phyloP scores from a whole-genome alignment of 495 filamentous ascomycete genomes.

The Penicillium cosmopolitanum region DNA sequence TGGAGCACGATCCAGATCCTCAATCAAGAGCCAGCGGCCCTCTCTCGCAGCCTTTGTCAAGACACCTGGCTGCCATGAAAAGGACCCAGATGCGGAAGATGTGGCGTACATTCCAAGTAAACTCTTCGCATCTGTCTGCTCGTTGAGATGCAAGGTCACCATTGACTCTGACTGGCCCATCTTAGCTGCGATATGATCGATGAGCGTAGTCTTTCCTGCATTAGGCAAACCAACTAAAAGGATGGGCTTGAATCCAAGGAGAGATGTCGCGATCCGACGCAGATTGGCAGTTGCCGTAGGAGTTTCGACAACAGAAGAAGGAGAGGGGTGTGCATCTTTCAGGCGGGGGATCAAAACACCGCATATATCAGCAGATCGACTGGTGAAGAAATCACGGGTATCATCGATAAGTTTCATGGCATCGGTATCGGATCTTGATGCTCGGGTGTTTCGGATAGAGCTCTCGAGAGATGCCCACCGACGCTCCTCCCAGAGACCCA shows the following conservation, averaged over 20 bases:
- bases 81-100: constrained; percentile 80
- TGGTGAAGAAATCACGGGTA: constrained; percentile 49
- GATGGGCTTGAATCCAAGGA: constrained; percentile 69
- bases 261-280: constrained; percentile 62
- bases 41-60: constrained; percentile 91
- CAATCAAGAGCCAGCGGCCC: constrained; percentile 94
- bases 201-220: constrained; percentile 84
- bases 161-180: constrained; percentile 74
- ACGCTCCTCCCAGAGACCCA: constrained; percentile 77
- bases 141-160: constrained; percentile 92
- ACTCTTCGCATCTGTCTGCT: constrained; percentile 95
- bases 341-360: constrained; percentile 70
- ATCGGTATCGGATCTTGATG: constrained; percentile 26
- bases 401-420: constrained; percentile 36
- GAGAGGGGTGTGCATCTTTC: constrained; percentile 43
- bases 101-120: constrained; percentile 92
- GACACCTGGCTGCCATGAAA: constrained; percentile 91
- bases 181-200: constrained; percentile 79
- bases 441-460: constrained; percentile 25
- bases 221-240: constrained; percentile 83
- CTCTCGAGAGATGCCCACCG: constrained; percentile 42
- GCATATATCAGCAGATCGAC: constrained; percentile 57
- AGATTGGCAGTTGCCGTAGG: constrained; percentile 72
- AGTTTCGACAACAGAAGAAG: constrained; percentile 69
- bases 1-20: constrained; percentile 95